These are phyloP conservation scores for Calonectria ilicicola DNA, from an alignment of 2,329 filamentous ascomycete genomes.

Conservation along the genomic window DNA sequence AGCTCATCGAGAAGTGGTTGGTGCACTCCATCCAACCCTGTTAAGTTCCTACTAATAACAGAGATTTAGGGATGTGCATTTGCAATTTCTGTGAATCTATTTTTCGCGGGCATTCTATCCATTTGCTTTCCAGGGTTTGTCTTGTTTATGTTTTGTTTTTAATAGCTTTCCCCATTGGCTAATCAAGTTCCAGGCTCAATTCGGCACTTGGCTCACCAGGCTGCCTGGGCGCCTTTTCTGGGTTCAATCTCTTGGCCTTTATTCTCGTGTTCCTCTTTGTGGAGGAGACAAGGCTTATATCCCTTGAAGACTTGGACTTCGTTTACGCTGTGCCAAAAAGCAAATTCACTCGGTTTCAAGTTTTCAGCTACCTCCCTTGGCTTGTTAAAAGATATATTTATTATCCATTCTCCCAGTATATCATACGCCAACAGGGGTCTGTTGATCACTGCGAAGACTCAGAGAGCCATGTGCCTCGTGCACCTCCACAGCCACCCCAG, in stretches of 20 bases:
- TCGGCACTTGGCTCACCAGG: background rate
- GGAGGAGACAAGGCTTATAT: constrained; percentile 52
- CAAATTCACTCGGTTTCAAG: constrained; percentile 47
- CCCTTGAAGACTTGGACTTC: constrained; percentile 50
- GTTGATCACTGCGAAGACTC: background rate
- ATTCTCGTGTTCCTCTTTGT: constrained; percentile 55
- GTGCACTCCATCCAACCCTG: background rate
- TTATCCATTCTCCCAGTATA: background rate
- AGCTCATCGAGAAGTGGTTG: constrained; percentile 59
- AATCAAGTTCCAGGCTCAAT: background rate
- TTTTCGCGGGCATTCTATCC: constrained; percentile 58
- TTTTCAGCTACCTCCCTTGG: constrained; percentile 46
- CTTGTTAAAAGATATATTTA: background rate
- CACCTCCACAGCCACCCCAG: background rate
- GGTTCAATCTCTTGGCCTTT: constrained; percentile 53
- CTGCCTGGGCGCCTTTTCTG: background rate
- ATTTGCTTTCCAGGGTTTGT: constrained; percentile 39
- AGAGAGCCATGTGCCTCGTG: background rate
- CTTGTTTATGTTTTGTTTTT: background rate
- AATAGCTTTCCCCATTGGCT: background rate
- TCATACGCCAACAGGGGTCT: background rate
- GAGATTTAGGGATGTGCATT: constrained; percentile 53
- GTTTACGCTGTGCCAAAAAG: constrained; percentile 49
- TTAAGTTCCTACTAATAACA: constrained; percentile 7
- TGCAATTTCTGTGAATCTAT: constrained; percentile 58